A percentile compares a stretch with the other conserved stretches of the same genome.
phyloP scores from a whole-genome alignment of 2,329 filamentous ascomycete species.

The Amauroascus niger region DNA sequence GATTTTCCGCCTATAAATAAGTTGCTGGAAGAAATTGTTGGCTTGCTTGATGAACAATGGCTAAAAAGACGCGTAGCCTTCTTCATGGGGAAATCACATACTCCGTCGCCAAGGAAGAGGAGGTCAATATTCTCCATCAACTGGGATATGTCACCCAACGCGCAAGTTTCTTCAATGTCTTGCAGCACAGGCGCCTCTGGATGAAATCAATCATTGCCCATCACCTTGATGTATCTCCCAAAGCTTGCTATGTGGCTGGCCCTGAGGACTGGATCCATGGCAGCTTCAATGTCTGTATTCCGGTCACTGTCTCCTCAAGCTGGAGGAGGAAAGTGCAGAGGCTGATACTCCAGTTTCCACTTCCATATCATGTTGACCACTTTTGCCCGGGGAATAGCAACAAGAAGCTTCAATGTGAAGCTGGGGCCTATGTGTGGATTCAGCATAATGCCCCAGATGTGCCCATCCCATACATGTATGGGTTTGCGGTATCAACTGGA shows the following conservation, averaged over 20 bases:
- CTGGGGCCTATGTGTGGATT: slow-evolving; percentile 15
- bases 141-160: slow-evolving; percentile 15
- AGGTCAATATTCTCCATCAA: slow-evolving; percentile 22
- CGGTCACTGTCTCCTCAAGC: slow-evolving; percentile 7
- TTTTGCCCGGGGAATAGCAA: slow-evolving; percentile 11
- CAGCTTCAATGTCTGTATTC: slow-evolving; percentile 18
- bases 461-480: slow-evolving; percentile 16
- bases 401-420: slow-evolving; percentile 17
- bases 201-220: slow-evolving; percentile 15
- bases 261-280: slow-evolving; percentile 19
- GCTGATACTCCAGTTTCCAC: slow-evolving; percentile 10
- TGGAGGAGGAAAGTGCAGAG: background rate
- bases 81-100: slow-evolving; percentile 22
- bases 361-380: slow-evolving; percentile 13
- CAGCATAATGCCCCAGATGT: slow-evolving; percentile 12
- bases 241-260: slow-evolving; percentile 10
- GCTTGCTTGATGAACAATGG: too few species aligned
- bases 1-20: too few species aligned
- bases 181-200: slow-evolving; percentile 4
- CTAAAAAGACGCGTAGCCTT: slow-evolving; percentile 10
- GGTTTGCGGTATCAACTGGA: slow-evolving; percentile 15
- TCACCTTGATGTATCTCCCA: slow-evolving; percentile 11
- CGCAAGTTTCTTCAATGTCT: background rate
- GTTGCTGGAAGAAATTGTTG: too few species aligned
- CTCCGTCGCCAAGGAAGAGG: slow-evolving; percentile 17